A percentile compares a stretch with the other conserved stretches of the same genome.
Evolutionary conservation across 2,329 filamentous ascomycete genomes (phyloP).

Genomic region (Talaromyces albobiverticillius): DNA sequence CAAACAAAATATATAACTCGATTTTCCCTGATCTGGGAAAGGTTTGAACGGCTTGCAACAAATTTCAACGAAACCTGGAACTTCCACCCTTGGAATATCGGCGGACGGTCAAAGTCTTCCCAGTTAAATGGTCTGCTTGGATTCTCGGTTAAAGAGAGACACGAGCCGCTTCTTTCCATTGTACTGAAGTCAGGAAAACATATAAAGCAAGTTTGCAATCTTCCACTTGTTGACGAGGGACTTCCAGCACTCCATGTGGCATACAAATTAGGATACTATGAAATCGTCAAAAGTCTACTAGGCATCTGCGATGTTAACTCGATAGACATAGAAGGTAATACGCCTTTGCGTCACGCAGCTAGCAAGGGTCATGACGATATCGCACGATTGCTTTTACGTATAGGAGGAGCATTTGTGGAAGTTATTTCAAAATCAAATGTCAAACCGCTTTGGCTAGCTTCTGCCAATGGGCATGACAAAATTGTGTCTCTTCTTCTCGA

Average conservation of each 20-base stretch:
- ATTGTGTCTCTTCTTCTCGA: slow-evolving; percentile 8
- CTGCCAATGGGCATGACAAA: slow-evolving; percentile 6
- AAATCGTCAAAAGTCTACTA: slow-evolving; percentile 3
- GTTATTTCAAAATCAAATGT: not conserved
- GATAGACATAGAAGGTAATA: slow-evolving; percentile 5
- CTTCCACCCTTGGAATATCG: slow-evolving; percentile 22
- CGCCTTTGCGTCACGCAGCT: slow-evolving; percentile 14
- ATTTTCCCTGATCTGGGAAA: slow-evolving; percentile 16
- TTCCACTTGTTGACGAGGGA: slow-evolving; percentile 19
- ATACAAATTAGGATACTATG: slow-evolving; percentile 17
- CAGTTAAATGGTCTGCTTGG: slow-evolving; percentile 20
- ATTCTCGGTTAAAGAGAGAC: slow-evolving; percentile 22
- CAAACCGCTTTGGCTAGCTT: slow-evolving; percentile 14
- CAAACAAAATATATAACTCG: slow-evolving; percentile 18
- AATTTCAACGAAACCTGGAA: slow-evolving; percentile 22
- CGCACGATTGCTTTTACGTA: slow-evolving; percentile 3
- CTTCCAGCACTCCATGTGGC: slow-evolving; percentile 23
- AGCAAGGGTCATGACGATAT: slow-evolving; percentile 4
- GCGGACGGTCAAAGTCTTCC: slow-evolving; percentile 18
- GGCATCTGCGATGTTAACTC: slow-evolving; percentile 7
- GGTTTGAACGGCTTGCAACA: slow-evolving; percentile 17
- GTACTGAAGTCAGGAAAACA: not conserved
- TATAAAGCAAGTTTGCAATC: slow-evolving; percentile 17
- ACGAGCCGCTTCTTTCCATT: slow-evolving; percentile 19
- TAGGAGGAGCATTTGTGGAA: slow-evolving; percentile 4